These are phyloP conservation scores for Lactifluus pinguis DNA, from an alignment of 768 basidiomycete genomes.

Conservation along the genomic window DNA sequence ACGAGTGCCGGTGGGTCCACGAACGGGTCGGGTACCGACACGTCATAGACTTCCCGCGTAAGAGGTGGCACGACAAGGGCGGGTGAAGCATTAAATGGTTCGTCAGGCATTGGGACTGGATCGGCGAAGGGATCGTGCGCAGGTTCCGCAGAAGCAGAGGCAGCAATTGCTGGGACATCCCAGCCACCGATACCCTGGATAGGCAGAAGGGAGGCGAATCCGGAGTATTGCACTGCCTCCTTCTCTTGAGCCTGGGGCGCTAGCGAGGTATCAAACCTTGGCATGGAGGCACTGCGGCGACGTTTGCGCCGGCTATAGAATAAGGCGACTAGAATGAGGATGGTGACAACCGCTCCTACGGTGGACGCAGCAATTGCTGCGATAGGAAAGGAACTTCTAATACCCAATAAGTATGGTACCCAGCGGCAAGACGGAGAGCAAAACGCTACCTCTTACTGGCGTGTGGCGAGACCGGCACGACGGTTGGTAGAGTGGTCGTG, in stretches of 20 bases:
- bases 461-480: neutral
- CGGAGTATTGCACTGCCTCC: neutral
- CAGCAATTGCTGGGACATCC: neutral
- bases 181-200: neutral
- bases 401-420: neutral
- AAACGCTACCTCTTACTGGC: neutral
- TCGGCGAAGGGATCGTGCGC: neutral
- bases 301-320: neutral
- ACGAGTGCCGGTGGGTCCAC: neutral
- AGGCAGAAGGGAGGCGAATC: neutral
- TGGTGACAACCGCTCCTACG: neutral
- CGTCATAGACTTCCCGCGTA: neutral
- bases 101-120: neutral
- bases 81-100: neutral
- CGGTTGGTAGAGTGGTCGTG: neutral
- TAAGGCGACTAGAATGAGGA: neutral
- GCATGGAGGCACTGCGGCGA: neutral
- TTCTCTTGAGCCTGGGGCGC: neutral
- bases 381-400: neutral
- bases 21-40: neutral
- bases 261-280: neutral
- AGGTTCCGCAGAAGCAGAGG: neutral
- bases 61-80: neutral
- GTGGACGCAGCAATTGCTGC: slow-evolving; percentile 2
- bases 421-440: neutral